These are phyloP conservation scores for Singerocomus rubriflavus DNA, from an alignment of 1,284 basidiomycete species.

Conservation along the genomic window DNA sequence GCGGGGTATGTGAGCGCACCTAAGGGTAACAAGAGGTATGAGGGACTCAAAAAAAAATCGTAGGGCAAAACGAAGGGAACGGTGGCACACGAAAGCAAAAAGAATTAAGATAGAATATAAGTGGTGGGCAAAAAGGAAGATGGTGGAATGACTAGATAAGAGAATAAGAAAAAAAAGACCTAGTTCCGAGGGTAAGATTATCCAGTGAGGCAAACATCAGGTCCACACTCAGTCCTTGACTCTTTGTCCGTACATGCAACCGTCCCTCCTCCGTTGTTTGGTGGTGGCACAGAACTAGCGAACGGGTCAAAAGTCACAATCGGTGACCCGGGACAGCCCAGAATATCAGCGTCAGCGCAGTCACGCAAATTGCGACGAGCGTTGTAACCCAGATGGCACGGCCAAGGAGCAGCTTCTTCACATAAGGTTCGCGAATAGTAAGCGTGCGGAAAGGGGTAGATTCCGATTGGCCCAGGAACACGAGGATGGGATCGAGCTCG, in stretches of 20 bases:
- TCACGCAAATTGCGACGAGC: conserved; percentile 66
- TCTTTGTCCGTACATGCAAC: conserved; percentile 9
- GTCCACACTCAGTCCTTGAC: conserved; percentile 17
- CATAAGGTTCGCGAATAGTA: conserved; percentile 87
- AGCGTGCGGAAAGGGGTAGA: conserved; percentile 92
- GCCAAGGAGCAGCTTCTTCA: conserved; percentile 83
- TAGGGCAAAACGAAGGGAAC: conserved; percentile 20
- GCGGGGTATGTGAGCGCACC: conserved; percentile 25
- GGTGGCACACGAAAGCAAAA: conserved; percentile 20
- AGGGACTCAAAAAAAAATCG: conserved; percentile 12
- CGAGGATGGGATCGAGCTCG: conserved; percentile 90
- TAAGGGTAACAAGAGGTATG: conserved; percentile 23
- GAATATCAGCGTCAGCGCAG: conserved; percentile 82
- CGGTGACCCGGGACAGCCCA: conserved; percentile 91
- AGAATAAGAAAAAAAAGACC: conserved; percentile 26
- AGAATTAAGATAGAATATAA: conserved; percentile 27
- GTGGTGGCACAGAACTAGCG: conserved; percentile 4
- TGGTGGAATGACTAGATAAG: conserved; percentile 29
- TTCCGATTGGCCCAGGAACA: conserved; percentile 82
- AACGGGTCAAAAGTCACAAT: conserved; percentile 42
- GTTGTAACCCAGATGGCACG: conserved; percentile 83
- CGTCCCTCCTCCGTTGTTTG: conserved; percentile 2
- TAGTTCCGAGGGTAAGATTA: conserved; percentile 19
- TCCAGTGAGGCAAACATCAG: conserved; percentile 20
- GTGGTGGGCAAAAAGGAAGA: conserved; percentile 17